Evolutionary conservation across 768 basidiomycete species (phyloP).

Genomic region (Pleurotus eryngii): DNA sequence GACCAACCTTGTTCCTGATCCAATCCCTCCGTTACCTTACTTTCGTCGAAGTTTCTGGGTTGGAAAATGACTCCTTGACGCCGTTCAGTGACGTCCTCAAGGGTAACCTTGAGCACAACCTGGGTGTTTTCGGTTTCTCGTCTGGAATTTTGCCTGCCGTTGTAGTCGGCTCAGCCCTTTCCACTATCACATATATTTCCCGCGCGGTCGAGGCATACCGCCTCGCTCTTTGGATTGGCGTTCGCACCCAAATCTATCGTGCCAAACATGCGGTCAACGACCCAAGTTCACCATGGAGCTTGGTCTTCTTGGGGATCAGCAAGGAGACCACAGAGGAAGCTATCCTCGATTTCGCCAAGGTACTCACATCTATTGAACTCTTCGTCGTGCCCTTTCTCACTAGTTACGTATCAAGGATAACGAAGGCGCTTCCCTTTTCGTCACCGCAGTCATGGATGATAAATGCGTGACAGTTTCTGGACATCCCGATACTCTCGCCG

Average conservation of each 20-base stretch:
- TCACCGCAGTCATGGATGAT: constrained; percentile 51
- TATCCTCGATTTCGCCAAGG: constrained; percentile 11
- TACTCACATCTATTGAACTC: constrained; percentile 2
- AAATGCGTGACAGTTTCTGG: constrained; percentile 56
- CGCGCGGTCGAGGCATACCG: constrained; percentile 35
- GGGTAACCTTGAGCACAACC: constrained; percentile 27
- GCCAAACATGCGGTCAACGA: constrained; percentile 6
- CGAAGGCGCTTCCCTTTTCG: constrained; percentile 28
- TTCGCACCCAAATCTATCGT: constrained; percentile 35
- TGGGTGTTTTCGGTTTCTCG: constrained; percentile 43
- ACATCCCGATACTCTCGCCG: constrained; percentile 43
- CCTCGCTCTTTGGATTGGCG: constrained; percentile 40
- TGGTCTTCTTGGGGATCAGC: constrained; percentile 33
- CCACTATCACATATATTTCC: constrained; percentile 29
- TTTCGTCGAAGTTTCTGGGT: constrained; percentile 26
- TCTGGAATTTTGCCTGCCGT: constrained; percentile 43
- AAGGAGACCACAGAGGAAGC: constrained; percentile 18
- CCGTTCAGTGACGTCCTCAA: constrained; percentile 27
- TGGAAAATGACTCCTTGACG: constrained; percentile 9
- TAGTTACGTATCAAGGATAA: constrained; percentile 5
- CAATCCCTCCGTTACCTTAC: constrained; percentile 54
- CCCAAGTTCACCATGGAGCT: constrained; percentile 40
- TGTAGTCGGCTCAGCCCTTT: constrained; percentile 35
- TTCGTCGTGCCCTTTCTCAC: constrained; percentile 17
- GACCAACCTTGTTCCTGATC: constrained; percentile 43